Base-by-base conservation (phyloP, 2,329 filamentous ascomycete genomes). In the Exserohilum turcica region DNA sequence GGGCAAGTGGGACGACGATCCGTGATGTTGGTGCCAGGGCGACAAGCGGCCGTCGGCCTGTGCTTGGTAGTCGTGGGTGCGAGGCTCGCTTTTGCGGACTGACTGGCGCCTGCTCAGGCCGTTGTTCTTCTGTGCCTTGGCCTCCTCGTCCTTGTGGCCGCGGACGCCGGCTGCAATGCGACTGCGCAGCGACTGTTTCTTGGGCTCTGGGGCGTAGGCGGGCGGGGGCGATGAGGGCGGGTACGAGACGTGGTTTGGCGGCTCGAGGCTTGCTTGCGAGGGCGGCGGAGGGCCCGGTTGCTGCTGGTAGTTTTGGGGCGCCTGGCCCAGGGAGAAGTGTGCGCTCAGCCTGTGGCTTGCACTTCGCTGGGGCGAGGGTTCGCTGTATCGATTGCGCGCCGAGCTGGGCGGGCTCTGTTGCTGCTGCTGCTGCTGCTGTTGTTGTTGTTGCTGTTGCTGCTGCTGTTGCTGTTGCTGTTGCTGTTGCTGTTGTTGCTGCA, bases 121-220 rank as follows among this genome's bases (percentile, higher is more conserved):
- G 60, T 63, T 24, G 7, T 7, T 66, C 62, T 72, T 74, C 60
- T 56, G 66, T 13, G 63, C 45, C 43, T 66, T 66, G 27, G 65
- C 52, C 37, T 73, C 71, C 6, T 72, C 69, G 39, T 73, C 68
- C 58, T 72, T 69, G 60, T 72, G 69, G 8, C 61, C 63, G 12
- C 58, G 59, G 21, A 73, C 47, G 4, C 65, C 63, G 16, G 62
- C 67, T 21, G 61, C 64, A 28, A 74, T 66, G 54, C 70, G 70
- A 57, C 68, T 72, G 53, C 70, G 64, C 16, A 72, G 60, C 44
- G 70, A 72, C 48, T 66, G 65, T 54, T 72, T 73, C 57, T 68
- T 66, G 16, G 61, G 57, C 58, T 71, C 65, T 12, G 63, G 63
- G 35, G 43, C 38, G 48, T 55, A 56, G 10, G 40, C 50, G 13